phyloP scores from a whole-genome alignment of 2,329 filamentous ascomycete genomes.

The Beauveria caledonica region DNA sequence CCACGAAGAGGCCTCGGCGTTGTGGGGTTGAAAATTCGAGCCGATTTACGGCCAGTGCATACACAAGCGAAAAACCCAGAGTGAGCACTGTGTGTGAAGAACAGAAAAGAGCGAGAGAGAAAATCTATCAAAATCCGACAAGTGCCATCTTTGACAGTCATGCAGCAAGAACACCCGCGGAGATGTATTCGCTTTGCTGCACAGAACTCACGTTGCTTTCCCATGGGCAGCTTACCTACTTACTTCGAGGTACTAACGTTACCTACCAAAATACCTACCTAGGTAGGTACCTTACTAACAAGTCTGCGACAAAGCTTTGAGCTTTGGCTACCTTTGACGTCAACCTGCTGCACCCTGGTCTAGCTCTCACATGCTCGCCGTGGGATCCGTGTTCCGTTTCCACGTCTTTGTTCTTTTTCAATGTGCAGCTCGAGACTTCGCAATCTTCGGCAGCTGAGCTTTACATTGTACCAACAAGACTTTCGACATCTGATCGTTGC shows the following conservation, averaged over 20 bases:
- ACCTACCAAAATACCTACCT: no score
- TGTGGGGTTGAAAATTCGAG: background rate
- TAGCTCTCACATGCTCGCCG: conserved; percentile 6
- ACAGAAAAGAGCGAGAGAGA: no score
- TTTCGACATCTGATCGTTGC: background rate
- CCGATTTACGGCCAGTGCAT: no score
- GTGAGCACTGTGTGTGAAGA: no score
- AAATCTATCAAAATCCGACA: no score
- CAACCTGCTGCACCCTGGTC: background rate
- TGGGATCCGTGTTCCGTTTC: background rate
- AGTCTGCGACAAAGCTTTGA: background rate
- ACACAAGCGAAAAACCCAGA: no score
- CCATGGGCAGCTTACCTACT: background rate
- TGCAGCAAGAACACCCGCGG: no score
- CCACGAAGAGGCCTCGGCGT: background rate
- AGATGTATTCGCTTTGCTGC: background rate
- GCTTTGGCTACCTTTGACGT: background rate
- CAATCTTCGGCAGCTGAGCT: background rate
- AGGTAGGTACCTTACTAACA: background rate
- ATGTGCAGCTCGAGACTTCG: background rate
- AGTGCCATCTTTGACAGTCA: no score
- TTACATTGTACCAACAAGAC: background rate
- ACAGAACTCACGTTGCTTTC: background rate
- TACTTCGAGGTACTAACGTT: background rate
- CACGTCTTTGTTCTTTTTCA: background rate